These are phyloP conservation scores for Didymella glomerata DNA, from an alignment of 2,329 filamentous ascomycete genomes.

Conservation along the genomic window DNA sequence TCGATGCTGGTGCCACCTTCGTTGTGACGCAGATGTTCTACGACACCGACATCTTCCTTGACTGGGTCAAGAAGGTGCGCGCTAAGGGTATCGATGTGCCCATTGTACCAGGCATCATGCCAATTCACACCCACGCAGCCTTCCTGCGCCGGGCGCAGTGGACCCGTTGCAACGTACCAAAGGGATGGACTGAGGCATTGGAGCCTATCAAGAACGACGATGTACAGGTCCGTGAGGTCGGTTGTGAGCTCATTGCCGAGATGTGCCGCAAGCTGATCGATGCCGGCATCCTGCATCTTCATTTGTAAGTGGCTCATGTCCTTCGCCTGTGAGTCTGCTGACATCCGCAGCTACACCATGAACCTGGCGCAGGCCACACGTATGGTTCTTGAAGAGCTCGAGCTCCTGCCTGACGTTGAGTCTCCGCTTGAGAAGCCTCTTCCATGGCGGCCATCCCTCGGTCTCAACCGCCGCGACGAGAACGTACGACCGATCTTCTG, in stretches of 20 bases:
- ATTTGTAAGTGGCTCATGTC: slow-evolving; percentile 68
- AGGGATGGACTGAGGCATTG: slow-evolving; percentile 79
- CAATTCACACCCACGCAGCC: slow-evolving; percentile 92
- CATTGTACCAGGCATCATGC: slow-evolving; percentile 89
- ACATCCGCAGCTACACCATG: slow-evolving; percentile 80
- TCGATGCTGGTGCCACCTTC: slow-evolving; percentile 91
- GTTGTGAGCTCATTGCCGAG: slow-evolving; percentile 84
- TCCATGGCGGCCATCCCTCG: slow-evolving; percentile 95
- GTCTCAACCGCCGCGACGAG: slow-evolving; percentile 85
- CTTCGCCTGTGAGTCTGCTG: slow-evolving; percentile 6
- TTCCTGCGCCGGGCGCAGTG: slow-evolving; percentile 91
- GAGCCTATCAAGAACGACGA: slow-evolving; percentile 98
- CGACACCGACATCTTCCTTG: slow-evolving; percentile 92
- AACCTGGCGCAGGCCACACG: slow-evolving; percentile 93
- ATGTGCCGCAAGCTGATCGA: slow-evolving; percentile 88
- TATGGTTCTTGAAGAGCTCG: slow-evolving; percentile 91
- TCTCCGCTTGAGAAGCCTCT: slow-evolving; percentile 87
- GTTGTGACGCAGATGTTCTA: slow-evolving; percentile 99
- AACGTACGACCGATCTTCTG: slow-evolving; percentile 99
- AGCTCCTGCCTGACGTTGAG: slow-evolving; percentile 78
- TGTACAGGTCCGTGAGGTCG: slow-evolving; percentile 86
- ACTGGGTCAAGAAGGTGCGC: slow-evolving; percentile 87
- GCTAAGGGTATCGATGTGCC: slow-evolving; percentile 83
- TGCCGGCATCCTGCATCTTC: slow-evolving; percentile 84
- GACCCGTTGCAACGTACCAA: slow-evolving; percentile 85